These are phyloP conservation scores for Phyllosticta ampelicida DNA, from an alignment of 2,329 filamentous ascomycete species.

Conservation along the genomic window DNA sequence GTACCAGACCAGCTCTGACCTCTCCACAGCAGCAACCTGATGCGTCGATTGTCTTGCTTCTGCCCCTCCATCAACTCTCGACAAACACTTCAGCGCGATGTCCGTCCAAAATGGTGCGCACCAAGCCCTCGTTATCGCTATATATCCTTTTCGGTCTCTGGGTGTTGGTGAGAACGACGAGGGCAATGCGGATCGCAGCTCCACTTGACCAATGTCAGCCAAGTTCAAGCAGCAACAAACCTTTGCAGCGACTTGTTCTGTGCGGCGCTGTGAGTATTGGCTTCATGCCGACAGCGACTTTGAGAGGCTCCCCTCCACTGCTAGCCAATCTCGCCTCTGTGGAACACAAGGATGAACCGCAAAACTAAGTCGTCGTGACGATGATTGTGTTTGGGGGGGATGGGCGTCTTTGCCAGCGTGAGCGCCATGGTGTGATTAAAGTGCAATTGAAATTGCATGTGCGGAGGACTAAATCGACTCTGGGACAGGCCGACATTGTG, in stretches of 20 bases:
- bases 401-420: constrained; percentile 16
- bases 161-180: constrained; percentile 14
- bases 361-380: constrained; percentile 17
- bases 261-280: constrained; percentile 18
- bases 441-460: constrained; percentile 25
- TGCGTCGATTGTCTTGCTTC: background rate
- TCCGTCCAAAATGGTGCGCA: background rate
- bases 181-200: constrained; percentile 1
- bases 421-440: constrained; percentile 24
- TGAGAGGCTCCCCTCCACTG: too few species aligned
- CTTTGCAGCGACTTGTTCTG: constrained; percentile 28
- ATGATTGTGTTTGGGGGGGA: constrained; percentile 15
- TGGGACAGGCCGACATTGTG: constrained; percentile 23
- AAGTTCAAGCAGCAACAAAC: constrained; percentile 18
- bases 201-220: constrained; percentile 4
- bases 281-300: too few species aligned
- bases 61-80: background rate
- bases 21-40: background rate
- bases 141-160: constrained; percentile 14
- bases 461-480: constrained; percentile 21
- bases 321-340: constrained; percentile 15
- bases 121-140: background rate
- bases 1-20: background rate
- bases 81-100: background rate
- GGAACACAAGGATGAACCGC: constrained; percentile 18